phyloP scores from a whole-genome alignment of 169 alveolate species.

The Eimeria tenella region DNA sequence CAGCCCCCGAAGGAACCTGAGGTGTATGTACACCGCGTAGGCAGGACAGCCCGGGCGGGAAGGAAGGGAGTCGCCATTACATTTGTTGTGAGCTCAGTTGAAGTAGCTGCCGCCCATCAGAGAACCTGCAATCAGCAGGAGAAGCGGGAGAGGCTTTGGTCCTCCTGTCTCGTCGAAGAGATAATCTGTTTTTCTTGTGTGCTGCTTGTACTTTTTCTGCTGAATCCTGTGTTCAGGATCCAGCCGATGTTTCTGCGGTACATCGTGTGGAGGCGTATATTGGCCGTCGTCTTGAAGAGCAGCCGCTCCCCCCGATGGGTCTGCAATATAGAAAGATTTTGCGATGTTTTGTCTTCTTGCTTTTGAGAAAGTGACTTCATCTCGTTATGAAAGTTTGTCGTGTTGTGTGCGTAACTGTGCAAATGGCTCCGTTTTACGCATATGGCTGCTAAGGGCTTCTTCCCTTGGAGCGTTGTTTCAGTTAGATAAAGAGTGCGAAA shows the following conservation, averaged over 20 bases:
- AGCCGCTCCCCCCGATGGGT: constrained; percentile 59
- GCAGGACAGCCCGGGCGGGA: constrained; percentile 99
- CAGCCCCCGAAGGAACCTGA: constrained; percentile 95
- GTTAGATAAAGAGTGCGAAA: no score
- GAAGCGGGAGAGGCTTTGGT: no score
- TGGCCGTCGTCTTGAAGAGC: constrained; percentile 64
- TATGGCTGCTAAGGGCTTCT: no score
- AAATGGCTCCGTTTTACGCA: no score
- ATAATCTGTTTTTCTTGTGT: neutral
- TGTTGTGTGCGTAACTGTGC: no score
- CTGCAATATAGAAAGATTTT: neutral
- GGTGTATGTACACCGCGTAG: constrained; percentile 97
- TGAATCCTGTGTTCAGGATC: constrained; percentile 22
- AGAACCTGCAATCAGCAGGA: no score
- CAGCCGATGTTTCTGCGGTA: constrained; percentile 47
- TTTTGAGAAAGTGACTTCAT: no score
- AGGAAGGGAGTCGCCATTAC: constrained; percentile 92
- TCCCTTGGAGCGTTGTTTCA: no score
- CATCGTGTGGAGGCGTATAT: constrained; percentile 65
- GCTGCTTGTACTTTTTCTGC: neutral
- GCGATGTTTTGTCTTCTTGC: neutral
- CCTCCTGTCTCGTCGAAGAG: no score
- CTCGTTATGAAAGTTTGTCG: no score
- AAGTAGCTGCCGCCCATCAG: no score
- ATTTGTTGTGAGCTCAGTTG: constrained; percentile 58